Percentiles rank a stretch among this genome's conserved stretches.
Evolutionary conservation across 768 basidiomycete genomes (phyloP).

Genomic region (Lactarius deliciosus): DNA sequence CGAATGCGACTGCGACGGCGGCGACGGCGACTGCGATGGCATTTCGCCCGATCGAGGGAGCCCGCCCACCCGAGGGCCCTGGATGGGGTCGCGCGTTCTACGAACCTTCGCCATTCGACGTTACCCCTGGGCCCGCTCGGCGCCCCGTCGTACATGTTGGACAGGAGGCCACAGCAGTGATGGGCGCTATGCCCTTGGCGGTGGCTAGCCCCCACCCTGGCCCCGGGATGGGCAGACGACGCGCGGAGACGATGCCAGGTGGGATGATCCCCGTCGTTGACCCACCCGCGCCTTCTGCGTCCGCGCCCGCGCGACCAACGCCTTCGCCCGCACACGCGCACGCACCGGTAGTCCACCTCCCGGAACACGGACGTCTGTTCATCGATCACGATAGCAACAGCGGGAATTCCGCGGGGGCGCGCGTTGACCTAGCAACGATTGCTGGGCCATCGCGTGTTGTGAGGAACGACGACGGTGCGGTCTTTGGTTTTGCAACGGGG

Average conservation of each 20-base stretch:
- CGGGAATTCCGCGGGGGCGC: not conserved
- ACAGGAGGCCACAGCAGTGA: constrained; percentile 21
- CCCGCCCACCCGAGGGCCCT: constrained; percentile 19
- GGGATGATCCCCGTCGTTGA: constrained; percentile 30
- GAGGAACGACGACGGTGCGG: constrained; percentile 19
- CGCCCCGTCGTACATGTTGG: constrained; percentile 26
- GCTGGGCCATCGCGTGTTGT: constrained; percentile 28
- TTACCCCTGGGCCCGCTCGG: constrained; percentile 12
- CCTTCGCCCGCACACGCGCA: not conserved
- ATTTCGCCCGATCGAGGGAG: constrained; percentile 25
- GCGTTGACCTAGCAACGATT: constrained; percentile 31
- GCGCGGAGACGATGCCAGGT: constrained; percentile 31
- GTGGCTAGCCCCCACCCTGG: not conserved
- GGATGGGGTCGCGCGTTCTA: constrained; percentile 31
- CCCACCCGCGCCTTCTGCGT: constrained; percentile 6
- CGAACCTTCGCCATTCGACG: constrained; percentile 28
- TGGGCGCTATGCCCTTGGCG: not conserved
- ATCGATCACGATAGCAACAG: constrained; percentile 3
- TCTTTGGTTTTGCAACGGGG: constrained; percentile 27
- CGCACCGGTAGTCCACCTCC: constrained; percentile 5
- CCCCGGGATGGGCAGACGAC: constrained; percentile 23
- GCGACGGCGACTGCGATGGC: constrained; percentile 26
- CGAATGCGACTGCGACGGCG: constrained; percentile 25
- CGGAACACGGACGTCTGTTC: constrained; percentile 23
- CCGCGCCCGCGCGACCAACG: not conserved